Percentiles rank a stretch among this genome's conserved stretches.
phyloP scores from a whole-genome alignment of 208 protist species.

The Acanthamoeba triangularis region DNA sequence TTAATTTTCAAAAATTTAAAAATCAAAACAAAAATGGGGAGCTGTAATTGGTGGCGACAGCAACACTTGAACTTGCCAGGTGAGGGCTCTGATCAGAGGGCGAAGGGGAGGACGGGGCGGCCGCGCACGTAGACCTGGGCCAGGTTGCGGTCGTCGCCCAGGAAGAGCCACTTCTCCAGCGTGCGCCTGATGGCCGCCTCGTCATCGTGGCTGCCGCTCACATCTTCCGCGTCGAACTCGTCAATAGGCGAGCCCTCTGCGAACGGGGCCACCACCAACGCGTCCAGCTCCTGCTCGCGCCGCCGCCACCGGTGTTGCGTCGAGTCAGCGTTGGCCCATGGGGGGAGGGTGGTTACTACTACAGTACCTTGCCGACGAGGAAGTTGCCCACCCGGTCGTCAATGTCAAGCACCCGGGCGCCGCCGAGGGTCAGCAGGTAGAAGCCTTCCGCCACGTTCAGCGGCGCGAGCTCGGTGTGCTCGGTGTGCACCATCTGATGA shows the following conservation, averaged over 20 bases:
- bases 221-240: conserved; percentile 77
- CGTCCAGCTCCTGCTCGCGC: conserved; percentile 86
- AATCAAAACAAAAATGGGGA: too few species aligned
- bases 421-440: conserved; percentile 86
- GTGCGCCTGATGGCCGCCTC: conserved; percentile 80
- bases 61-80: too few species aligned
- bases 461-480: background rate
- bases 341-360: too few species aligned
- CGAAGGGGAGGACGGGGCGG: conserved; percentile 25
- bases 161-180: conserved; percentile 89
- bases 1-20: too few species aligned
- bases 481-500: background rate
- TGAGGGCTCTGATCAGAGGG: too few species aligned
- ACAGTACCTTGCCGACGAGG: conserved; percentile 55
- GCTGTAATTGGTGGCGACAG: too few species aligned
- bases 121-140: conserved; percentile 81
- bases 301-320: background rate
- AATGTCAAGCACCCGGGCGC: conserved; percentile 79
- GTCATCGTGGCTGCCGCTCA: background rate
- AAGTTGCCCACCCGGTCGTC: conserved; percentile 85
- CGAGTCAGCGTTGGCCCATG: too few species aligned
- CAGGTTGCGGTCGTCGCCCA: conserved; percentile 88
- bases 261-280: conserved; percentile 86
- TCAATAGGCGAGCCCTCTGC: conserved; percentile 80
- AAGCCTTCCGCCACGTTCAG: conserved; percentile 83